Percentiles rank a stretch among this genome's conserved stretches.
phyloP scores from a whole-genome alignment of 176 grass and related monocot genomes.

The Puccinellia tenuiflora region DNA sequence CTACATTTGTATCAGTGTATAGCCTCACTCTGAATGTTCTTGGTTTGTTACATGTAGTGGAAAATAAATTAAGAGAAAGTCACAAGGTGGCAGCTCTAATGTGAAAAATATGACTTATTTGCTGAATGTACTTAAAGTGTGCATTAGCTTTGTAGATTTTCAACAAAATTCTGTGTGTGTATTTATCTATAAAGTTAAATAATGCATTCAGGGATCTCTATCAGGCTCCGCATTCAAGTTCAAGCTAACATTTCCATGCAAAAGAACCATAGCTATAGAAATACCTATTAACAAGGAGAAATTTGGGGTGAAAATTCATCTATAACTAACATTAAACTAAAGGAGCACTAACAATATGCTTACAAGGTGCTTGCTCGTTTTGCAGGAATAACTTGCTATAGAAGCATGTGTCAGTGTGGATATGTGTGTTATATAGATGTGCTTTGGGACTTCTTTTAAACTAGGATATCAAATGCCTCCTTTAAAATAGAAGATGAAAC shows the following conservation, averaged over 20 bases:
- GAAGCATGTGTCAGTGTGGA: neutral
- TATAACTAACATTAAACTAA: neutral
- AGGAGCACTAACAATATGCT: neutral
- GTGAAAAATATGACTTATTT: neutral
- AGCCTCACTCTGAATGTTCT: neutral
- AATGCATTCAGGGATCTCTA: neutral
- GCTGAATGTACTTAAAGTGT: neutral
- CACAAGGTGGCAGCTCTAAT: neutral
- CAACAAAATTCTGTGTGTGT: neutral
- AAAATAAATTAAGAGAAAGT: neutral
- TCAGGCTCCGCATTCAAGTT: neutral
- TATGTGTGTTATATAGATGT: neutral
- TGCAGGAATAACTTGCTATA: neutral
- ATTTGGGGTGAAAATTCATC: neutral
- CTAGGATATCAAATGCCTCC: neutral
- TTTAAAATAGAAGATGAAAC: neutral
- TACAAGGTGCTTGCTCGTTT: neutral
- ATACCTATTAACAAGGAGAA: neutral
- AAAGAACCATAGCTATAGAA: neutral
- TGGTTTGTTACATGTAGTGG: constrained; percentile 6
- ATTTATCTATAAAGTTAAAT: neutral
- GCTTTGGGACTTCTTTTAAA: neutral
- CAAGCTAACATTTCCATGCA: neutral
- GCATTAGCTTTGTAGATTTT: neutral
- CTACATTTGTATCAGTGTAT: neutral